Evolutionary conservation across 2,329 filamentous ascomycete genomes (phyloP), one percentile per base, ranked within the genome.

Genomic region (Mycogone perniciosa): DNA sequence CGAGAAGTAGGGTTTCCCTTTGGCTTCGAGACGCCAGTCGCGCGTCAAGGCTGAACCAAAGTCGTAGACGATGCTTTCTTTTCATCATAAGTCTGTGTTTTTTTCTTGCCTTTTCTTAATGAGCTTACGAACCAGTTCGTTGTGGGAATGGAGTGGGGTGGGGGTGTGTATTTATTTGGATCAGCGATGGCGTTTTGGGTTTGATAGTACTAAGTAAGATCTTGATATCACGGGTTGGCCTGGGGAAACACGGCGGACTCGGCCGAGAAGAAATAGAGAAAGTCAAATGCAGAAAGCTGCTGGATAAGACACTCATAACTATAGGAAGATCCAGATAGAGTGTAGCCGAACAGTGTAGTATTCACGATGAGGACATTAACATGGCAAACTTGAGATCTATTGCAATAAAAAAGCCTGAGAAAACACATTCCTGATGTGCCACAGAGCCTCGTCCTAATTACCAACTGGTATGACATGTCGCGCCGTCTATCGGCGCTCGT

Each of bases 1-100:
- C 44, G 76, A 72, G 61, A 70, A 66, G 61, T 71, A 70, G 65
- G 46, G 48, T 53, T 57, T 55, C 34, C 35, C 51, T 44, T 48
- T 45, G 44, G 33, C 33, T 8, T 35, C 33, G 33, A 20, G 20
- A 20, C 20, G 20, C 20, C 35, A 11, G 34, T 35, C 46, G 54
- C 49, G 56, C 11, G 10, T 6, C 6, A 11, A 11, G 35, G 11
- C 35, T 7, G 11, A 55, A n/a, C 50, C 20, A 44, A 34, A 44
- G 11, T 20, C 35, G 26, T 42, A 8, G 33, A 7, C 7, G 7
- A 11, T 27, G 6, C 26, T 11, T 11, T 29, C 26, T 42, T 42
- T 26, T 6, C 27, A 20, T 26, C 39, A 26, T 29, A 26, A 8
- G 13, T 26, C 10, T 27, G 13, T 27, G 13, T 42, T 42, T 20